Percentiles rank a stretch among this genome's conserved stretches.
Conservation (phyloP, 1,284 basidiomycete genomes). For the Sporisorium sorghi region DNA sequence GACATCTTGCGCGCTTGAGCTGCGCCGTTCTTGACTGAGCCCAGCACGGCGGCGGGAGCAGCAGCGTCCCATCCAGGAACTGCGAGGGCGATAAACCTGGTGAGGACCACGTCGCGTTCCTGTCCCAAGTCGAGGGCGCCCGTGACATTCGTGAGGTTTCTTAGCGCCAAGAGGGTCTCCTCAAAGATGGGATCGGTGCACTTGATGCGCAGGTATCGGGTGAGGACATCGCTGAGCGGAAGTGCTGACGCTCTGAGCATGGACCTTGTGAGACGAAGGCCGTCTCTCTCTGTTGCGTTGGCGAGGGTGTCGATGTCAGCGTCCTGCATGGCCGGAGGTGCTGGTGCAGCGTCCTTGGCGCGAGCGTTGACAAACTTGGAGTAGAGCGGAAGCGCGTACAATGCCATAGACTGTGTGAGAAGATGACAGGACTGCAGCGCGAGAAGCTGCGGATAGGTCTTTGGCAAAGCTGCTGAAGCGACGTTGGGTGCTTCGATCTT, state of each 20-base stretch:
- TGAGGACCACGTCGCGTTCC: conserved; percentile 92
- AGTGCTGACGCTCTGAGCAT: conserved; percentile 92
- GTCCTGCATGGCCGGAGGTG: conserved; percentile 73
- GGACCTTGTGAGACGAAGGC: conserved; percentile 76
- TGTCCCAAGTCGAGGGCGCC: conserved; percentile 87
- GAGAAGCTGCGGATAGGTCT: conserved; percentile 87
- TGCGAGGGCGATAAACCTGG: conserved; percentile 84
- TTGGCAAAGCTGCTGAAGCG: conserved; percentile 75
- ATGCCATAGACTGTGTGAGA: conserved; percentile 86
- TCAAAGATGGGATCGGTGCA: conserved; percentile 87
- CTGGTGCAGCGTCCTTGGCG: conserved; percentile 36
- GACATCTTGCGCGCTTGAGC: conserved; percentile 74
- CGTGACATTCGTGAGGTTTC: conserved; percentile 85
- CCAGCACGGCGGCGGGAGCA: conserved; percentile 12
- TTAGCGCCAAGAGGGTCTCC: conserved; percentile 82
- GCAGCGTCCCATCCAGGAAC: conserved; percentile 71
- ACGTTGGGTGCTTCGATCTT: conserved; percentile 90
- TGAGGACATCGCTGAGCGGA: conserved; percentile 85
- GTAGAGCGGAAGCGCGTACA: conserved; percentile 79
- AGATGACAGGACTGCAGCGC: conserved; percentile 88
- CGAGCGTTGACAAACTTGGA: conserved; percentile 72
- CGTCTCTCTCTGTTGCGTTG: conserved; percentile 52
- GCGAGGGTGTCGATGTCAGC: conserved; percentile 58
- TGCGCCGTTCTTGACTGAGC: conserved; percentile 8
- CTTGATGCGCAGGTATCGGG: conserved; percentile 88